phyloP scores from a whole-genome alignment of 2,329 filamentous ascomycete species.

The Camptophora hylomeconis region DNA sequence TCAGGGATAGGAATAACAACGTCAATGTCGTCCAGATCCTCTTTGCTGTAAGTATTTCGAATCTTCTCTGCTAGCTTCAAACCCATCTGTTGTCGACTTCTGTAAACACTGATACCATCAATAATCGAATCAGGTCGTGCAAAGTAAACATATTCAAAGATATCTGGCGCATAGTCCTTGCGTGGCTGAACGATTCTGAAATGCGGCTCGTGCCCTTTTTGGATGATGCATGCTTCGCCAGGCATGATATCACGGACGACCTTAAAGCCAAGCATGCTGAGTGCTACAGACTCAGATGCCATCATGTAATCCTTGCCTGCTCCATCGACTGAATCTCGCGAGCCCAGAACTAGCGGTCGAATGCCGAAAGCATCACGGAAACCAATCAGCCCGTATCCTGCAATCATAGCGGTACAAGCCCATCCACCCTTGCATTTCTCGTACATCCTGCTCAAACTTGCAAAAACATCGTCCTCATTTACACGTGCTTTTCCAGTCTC shows the following conservation, averaged over 20 bases:
- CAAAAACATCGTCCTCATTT: conserved; percentile 66
- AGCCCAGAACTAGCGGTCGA: conserved; percentile 68
- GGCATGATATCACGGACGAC: conserved; percentile 67
- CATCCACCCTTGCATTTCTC: conserved; percentile 59
- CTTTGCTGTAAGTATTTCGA: conserved; percentile 50
- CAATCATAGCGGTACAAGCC: conserved; percentile 71
- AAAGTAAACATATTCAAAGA: conserved; percentile 83
- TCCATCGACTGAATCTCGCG: conserved; percentile 52
- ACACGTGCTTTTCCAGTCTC: conserved; percentile 71
- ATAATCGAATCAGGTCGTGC: conserved; percentile 70
- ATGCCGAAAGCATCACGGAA: conserved; percentile 74
- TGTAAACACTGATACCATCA: conserved; percentile 77
- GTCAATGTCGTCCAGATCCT: conserved; percentile 64
- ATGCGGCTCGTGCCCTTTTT: conserved; percentile 60
- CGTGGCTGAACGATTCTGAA: conserved; percentile 62
- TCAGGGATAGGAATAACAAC: conserved; percentile 70
- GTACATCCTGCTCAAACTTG: conserved; percentile 59
- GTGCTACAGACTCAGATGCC: conserved; percentile 75
- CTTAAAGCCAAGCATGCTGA: conserved; percentile 67
- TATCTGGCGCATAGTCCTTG: conserved; percentile 65
- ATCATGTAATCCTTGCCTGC: conserved; percentile 73
- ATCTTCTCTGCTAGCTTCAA: conserved; percentile 65
- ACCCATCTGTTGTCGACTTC: conserved; percentile 77
- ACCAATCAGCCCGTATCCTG: conserved; percentile 66
- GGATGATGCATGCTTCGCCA: conserved; percentile 73